Evolutionary conservation across 345 rosid species (phyloP).

Genomic region (Gossypium ekmanianum): DNA sequence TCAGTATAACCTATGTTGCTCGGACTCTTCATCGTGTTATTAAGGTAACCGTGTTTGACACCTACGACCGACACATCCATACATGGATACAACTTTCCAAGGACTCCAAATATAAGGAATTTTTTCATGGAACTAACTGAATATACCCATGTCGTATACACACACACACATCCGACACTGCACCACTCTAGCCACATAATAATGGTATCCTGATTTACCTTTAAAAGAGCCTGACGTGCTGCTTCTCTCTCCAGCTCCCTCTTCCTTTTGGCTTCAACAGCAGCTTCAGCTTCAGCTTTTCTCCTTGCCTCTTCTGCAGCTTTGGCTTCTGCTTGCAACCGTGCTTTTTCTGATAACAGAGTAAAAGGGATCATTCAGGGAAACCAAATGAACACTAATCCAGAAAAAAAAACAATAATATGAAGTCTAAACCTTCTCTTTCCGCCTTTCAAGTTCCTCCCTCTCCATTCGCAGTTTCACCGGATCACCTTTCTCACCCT

Average conservation of each 20-base stretch:
- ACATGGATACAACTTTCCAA: not conserved
- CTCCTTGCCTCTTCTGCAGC: slow-evolving; percentile 78
- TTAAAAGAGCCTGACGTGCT: slow-evolving; percentile 75
- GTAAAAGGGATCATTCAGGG: not conserved
- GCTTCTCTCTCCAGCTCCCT: slow-evolving; percentile 87
- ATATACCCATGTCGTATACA: not conserved
- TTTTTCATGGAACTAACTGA: not conserved
- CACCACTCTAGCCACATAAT: not conserved
- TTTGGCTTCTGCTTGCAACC: slow-evolving; percentile 78
- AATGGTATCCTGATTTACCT: slow-evolving; percentile 36
- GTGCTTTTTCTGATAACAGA: slow-evolving; percentile 61
- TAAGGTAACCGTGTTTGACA: not conserved
- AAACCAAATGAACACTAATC: not conserved
- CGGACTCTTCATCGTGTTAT: not conserved
- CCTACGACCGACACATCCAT: not conserved
- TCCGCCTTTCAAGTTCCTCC: slow-evolving; percentile 75
- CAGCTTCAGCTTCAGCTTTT: slow-evolving; percentile 75
- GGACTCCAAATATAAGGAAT: not conserved
- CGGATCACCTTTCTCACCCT: slow-evolving; percentile 80
- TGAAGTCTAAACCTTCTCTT: slow-evolving; percentile 57
- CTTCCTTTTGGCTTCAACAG: slow-evolving; percentile 66
- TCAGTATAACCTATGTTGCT: slow-evolving; percentile 20
- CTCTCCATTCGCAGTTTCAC: slow-evolving; percentile 65
- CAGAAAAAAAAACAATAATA: not conserved
- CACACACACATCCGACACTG: not conserved